Percentiles rank a stretch among this genome's conserved stretches.
phyloP scores from a whole-genome alignment of 2,329 filamentous ascomycete genomes.

The Mariannaea elegans region DNA sequence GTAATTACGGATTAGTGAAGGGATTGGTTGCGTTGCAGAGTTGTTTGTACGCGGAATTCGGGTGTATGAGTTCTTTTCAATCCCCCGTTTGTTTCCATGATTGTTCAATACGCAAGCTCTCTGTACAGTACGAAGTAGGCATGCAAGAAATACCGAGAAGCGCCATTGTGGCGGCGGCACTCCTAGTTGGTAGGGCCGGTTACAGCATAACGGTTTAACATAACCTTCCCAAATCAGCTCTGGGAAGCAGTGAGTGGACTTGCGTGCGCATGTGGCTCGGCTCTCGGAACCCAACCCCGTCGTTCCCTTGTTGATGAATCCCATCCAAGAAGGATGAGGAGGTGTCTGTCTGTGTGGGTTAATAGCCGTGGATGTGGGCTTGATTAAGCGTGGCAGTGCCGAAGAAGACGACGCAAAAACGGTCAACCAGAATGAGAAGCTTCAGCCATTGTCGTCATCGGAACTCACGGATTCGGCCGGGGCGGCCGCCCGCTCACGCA shows the following conservation, averaged over 20 bases:
- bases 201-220: neutral
- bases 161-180: neutral
- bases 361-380: too few species aligned
- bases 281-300: too few species aligned
- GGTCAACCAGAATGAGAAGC: neutral
- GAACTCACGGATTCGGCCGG: neutral
- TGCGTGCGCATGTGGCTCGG: too few species aligned
- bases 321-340: too few species aligned
- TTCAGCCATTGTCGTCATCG: constrained; percentile 23
- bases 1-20: neutral
- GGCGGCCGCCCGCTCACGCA: constrained; percentile 8
- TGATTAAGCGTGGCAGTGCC: too few species aligned
- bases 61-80: too few species aligned
- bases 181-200: neutral
- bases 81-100: too few species aligned
- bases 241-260: neutral
- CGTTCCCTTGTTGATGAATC: too few species aligned
- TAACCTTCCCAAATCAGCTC: neutral
- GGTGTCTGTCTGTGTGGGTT: too few species aligned
- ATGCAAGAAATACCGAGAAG: neutral
- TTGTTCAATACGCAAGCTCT: too few species aligned
- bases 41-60: too few species aligned
- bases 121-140: neutral
- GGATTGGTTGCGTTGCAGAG: too few species aligned
- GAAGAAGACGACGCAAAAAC: neutral